These are phyloP conservation scores for Collybia sordida DNA, from an alignment of 768 basidiomycete species.

Conservation along the genomic window DNA sequence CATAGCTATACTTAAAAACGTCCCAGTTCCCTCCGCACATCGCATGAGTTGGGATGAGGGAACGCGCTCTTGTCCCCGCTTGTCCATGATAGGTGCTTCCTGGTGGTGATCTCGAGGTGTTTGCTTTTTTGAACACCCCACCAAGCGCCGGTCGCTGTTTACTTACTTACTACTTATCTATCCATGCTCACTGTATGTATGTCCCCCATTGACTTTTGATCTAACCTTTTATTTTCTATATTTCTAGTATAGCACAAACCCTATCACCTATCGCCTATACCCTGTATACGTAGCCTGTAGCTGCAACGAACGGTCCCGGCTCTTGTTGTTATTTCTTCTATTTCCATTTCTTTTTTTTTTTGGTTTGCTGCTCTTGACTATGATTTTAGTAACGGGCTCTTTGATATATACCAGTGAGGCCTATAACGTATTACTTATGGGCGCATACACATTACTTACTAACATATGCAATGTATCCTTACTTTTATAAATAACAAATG, in stretches of 20 bases:
- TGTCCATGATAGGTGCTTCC: background rate
- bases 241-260: background rate
- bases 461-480: too few relatives aligned
- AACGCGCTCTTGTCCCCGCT: background rate
- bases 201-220: too few relatives aligned
- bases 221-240: background rate
- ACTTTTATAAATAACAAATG: too few relatives aligned
- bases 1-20: too few relatives aligned
- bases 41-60: background rate
- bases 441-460: too few relatives aligned
- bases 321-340: background rate
- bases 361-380: conserved; percentile 1
- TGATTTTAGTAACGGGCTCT: too few relatives aligned
- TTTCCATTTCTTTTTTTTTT: too few relatives aligned
- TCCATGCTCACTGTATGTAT: conserved; percentile 2
- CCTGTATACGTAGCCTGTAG: background rate
- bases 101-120: background rate
- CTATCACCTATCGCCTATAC: too few relatives aligned
- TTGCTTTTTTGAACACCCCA: background rate
- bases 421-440: too few relatives aligned
- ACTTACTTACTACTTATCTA: too few relatives aligned
- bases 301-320: background rate
- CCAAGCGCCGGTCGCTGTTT: conserved; percentile 3
- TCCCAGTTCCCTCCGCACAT: too few relatives aligned
- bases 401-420: too few relatives aligned